phyloP scores from a whole-genome alignment of 495 filamentous ascomycete species.

The Jackrogersella minutella region DNA sequence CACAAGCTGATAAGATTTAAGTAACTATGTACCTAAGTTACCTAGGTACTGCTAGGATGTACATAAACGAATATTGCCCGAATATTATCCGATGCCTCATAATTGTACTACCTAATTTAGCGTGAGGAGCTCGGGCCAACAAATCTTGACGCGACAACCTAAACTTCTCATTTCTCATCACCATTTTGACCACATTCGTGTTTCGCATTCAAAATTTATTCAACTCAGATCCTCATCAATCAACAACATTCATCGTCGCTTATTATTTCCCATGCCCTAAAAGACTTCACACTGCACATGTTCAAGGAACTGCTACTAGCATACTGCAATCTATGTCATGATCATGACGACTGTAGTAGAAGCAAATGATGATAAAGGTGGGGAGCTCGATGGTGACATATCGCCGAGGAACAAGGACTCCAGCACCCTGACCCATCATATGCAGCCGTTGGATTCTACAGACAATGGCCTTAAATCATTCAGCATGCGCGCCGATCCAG shows the following conservation, averaged over 20 bases:
- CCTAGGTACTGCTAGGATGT: too few species aligned
- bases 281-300: background rate
- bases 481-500: constrained; percentile 72
- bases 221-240: background rate
- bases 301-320: background rate
- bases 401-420: constrained; percentile 51
- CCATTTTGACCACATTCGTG: background rate
- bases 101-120: too few species aligned
- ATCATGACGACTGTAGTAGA: constrained; percentile 39
- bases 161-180: constrained; percentile 4
- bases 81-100: too few species aligned
- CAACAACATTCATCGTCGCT: background rate
- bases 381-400: constrained; percentile 48
- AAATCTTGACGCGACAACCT: constrained; percentile 34
- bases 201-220: background rate
- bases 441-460: constrained; percentile 42
- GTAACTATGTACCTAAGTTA: background rate
- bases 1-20: background rate
- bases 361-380: constrained; percentile 35
- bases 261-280: background rate
- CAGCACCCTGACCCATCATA: constrained; percentile 34
- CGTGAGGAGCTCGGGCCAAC: constrained; percentile 17
- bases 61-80: too few species aligned
- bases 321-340: background rate
- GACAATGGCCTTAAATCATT: constrained; percentile 46